phyloP scores from a whole-genome alignment of 1,284 basidiomycete species.

The Marasmius sp. region DNA sequence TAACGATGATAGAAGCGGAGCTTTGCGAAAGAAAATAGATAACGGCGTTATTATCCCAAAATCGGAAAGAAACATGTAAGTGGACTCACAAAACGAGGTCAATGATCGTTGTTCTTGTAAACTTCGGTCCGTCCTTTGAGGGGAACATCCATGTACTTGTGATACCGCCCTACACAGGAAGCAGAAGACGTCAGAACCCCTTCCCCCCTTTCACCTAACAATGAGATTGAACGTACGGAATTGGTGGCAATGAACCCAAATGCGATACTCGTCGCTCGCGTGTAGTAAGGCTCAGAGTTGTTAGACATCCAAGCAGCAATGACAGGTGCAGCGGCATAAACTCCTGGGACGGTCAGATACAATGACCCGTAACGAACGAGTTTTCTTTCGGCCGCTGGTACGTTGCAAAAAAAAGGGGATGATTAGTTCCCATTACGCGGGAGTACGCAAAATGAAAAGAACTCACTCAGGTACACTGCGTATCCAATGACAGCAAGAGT shows the following conservation, averaged over 20 bases:
- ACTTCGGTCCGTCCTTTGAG: conserved; percentile 34
- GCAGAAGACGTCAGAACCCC: background rate
- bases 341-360: conserved; percentile 34
- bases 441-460: background rate
- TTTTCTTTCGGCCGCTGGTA: conserved; percentile 17
- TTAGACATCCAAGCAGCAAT: conserved; percentile 40
- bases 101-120: conserved; percentile 35
- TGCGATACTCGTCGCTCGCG: conserved; percentile 43
- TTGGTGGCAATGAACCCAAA: conserved; percentile 33
- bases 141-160: conserved; percentile 40
- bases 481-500: conserved; percentile 30
- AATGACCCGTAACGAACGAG: conserved; percentile 33
- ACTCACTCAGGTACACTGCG: conserved; percentile 33
- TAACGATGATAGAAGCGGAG: conserved; percentile 25
- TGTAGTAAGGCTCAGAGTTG: conserved; percentile 43
- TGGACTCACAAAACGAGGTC: conserved; percentile 32
- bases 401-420: background rate
- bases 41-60: background rate
- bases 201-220: background rate
- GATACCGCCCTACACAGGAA: conserved; percentile 35
- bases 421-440: background rate
- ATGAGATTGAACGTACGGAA: conserved; percentile 6
- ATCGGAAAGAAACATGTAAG: background rate
- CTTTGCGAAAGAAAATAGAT: conserved; percentile 10
- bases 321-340: conserved; percentile 30